These are phyloP conservation scores for Starmerella floricola DNA, from an alignment of 805 yeast genomes.

Conservation along the genomic window DNA sequence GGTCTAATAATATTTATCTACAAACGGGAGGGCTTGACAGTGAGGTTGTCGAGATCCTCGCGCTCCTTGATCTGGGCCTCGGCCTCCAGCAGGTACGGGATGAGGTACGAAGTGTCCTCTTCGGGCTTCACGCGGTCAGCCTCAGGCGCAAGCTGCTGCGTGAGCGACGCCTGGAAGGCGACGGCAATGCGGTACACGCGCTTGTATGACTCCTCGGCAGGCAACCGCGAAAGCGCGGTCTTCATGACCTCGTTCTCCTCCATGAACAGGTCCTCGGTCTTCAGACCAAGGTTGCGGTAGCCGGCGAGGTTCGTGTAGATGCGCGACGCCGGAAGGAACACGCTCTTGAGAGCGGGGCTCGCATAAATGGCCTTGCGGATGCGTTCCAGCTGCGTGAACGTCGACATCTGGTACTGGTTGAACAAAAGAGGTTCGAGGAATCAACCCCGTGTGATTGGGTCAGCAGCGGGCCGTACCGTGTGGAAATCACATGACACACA, in stretches of 20 bases:
- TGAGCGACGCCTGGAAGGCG: constrained; percentile 76
- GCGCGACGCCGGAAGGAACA: constrained; percentile 70
- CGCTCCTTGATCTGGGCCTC: constrained; percentile 86
- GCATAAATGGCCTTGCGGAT: constrained; percentile 62
- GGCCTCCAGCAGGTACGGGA: constrained; percentile 85
- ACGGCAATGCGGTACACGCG: constrained; percentile 86
- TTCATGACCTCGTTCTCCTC: constrained; percentile 84
- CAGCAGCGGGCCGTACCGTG: constrained; percentile 3
- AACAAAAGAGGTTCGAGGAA: not conserved
- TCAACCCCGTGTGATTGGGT: constrained; percentile 11
- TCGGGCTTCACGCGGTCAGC: constrained; percentile 65
- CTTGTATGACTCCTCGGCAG: constrained; percentile 71
- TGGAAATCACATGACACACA: not conserved
- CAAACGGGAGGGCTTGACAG: constrained; percentile 26
- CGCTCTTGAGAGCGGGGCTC: constrained; percentile 63
- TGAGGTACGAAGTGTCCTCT: constrained; percentile 51
- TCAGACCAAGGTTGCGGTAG: constrained; percentile 89
- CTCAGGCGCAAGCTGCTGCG: constrained; percentile 76
- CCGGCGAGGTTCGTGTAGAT: constrained; percentile 66
- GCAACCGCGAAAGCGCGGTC: constrained; percentile 79
- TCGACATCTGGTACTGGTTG: constrained; percentile 24
- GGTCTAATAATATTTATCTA: not conserved
- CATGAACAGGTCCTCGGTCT: constrained; percentile 67
- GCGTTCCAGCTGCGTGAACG: constrained; percentile 30
- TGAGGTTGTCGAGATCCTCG: constrained; percentile 73